Evolutionary conservation across 106 monocot genomes (phyloP), one percentile per base, ranked within the genome.

Genomic region (Allium fistulosum): DNA sequence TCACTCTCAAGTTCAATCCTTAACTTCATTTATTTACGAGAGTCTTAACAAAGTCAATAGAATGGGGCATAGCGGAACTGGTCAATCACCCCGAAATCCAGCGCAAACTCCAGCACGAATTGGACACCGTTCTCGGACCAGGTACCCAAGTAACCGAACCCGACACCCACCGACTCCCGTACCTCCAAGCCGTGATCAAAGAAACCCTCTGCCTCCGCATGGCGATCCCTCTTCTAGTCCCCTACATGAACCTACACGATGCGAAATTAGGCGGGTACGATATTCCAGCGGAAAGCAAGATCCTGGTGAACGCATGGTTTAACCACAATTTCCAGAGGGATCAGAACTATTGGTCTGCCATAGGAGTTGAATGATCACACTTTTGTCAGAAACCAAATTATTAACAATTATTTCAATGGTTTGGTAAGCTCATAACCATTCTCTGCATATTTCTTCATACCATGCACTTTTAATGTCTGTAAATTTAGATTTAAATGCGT

Each of bases 261-360:
- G 87, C 75, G 48, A 87, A 84, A 77, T 81, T 94, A 18, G 59
- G 61, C 16, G 90, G 86, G 15, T 82, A 69, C 67, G 90, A 90
- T 58, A 82, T 90, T 69, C 94, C 90, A 13, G 90, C 86, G 0
- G 87, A 84, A 71, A 90, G 83, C 68, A 81, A 76, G 74, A 82
- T 94, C 71, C 79, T 90, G 4, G 87, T 84, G 71, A 90, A 94
- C 59, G 90, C 86, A 8, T 94, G 94, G 94, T 81, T n/a, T n/a
- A n/a, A n/a, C n/a, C n/a, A n/a, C n/a, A n/a, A n/a, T n/a, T n/a
- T n/a, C n/a, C n/a, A n/a, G n/a, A n/a, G n/a, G n/a, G n/a, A n/a
- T n/a, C n/a, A n/a, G n/a, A n/a, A n/a, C n/a, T n/a, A n/a, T n/a
- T n/a, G n/a, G n/a, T n/a, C n/a, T n/a, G n/a, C n/a, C n/a, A n/a